Base-by-base conservation (phyloP, 768 basidiomycete species). In the Suillus cothurnatus region DNA sequence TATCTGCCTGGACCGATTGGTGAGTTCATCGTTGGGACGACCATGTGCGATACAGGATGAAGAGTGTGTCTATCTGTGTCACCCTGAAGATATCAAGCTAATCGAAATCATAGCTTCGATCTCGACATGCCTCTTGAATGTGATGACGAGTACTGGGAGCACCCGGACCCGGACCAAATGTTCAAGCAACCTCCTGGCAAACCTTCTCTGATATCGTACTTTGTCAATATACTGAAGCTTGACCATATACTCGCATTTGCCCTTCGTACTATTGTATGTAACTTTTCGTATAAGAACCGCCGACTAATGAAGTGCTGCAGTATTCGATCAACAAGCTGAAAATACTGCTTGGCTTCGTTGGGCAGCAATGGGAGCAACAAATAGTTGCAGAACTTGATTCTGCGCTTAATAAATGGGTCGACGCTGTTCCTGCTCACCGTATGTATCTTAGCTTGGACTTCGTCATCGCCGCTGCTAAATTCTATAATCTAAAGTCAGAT, bases 391-490 rank as follows among this genome's bases (percentile, higher is more conserved):
- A 92, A 63, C 80, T 94, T 5, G 92, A 94, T 76, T 88, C 89
- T 4, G 85, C 86, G 3, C 77, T 94, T 71, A 92, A 93, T 68
- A 82, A 85, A n/a, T 94, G 92, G 92, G 82, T 90, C 58, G 88
- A 91, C 62, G 80, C 84, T 3, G 80, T 94, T 3, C 92, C 92
- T 2, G 73, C 76, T 71, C 76, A 79, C 50, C 55, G 77, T 79
- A 61, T 70, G 77, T 47, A 17, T 71, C 77, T 57, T 21, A 4
- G 15, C n/a, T 31, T 59, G 12, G 7, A 47, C 34, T 61, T 64
- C 12, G 58, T 43, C 15, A 38, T 61, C 36, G 8, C 31, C 26
- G 5, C 26, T 21, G 31, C 41, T 28, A 39, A 49, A 12, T 31
- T 62, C 57, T 64, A 5, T 77, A 71, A 32, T 39, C 7, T 38